Evolutionary conservation across 140 eudicot genomes (phyloP).

Genomic region (Oenanthe javanica): DNA sequence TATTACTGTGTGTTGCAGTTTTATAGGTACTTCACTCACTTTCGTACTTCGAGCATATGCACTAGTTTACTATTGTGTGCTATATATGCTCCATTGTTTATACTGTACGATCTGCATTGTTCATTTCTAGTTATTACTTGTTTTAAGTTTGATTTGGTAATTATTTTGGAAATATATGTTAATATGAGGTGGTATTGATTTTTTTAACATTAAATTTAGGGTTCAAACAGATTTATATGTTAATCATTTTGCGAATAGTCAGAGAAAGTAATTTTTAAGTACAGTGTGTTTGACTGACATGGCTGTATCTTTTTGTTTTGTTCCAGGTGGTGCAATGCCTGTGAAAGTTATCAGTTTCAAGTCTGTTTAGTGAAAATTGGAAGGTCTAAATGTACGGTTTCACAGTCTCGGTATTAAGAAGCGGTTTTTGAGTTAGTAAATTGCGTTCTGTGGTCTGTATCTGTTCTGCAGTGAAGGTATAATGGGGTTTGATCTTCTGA

Average conservation of each 20-base stretch:
- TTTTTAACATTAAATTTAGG: too few relatives aligned
- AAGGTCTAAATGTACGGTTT: not conserved
- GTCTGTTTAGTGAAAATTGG: too few relatives aligned
- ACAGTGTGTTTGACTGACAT: not conserved
- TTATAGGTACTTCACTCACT: not conserved
- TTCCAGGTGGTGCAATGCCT: not conserved
- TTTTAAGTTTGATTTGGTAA: not conserved
- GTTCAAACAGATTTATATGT: not conserved
- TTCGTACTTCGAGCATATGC: not conserved
- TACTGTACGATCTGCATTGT: not conserved
- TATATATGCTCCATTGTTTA: too few relatives aligned
- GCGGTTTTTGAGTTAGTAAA: not conserved
- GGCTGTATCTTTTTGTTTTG: not conserved
- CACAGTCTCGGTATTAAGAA: not conserved
- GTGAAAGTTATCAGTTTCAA: too few relatives aligned
- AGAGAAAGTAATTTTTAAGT: not conserved
- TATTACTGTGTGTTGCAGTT: not conserved
- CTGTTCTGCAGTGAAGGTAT: constrained; percentile 2
- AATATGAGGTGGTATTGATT: too few relatives aligned
- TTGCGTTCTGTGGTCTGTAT: not conserved
- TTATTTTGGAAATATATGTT: too few relatives aligned
- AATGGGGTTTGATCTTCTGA: constrained; percentile 61
- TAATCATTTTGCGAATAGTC: too few relatives aligned
- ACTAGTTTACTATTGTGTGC: not conserved
- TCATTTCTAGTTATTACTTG: not conserved